Conservation (phyloP, 2,329 filamentous ascomycete genomes). For the Rachicladosporium sp. region DNA sequence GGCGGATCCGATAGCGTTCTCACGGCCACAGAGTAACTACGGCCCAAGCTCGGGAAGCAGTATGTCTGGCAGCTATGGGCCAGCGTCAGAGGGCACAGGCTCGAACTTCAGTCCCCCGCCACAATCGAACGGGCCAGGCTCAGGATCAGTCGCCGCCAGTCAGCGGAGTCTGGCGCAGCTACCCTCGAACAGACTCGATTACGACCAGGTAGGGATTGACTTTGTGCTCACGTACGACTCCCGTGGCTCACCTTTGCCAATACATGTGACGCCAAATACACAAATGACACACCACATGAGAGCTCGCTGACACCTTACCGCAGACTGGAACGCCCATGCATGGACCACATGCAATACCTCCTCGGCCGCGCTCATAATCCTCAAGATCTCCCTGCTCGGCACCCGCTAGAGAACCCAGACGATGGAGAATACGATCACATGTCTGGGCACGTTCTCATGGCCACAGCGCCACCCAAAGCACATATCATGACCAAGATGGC, state of each 20-base stretch:
- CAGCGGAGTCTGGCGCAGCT: slow-evolving; percentile 25
- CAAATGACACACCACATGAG: too few relatives aligned
- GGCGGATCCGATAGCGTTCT: slow-evolving; percentile 25
- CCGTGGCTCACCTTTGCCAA: slow-evolving; percentile 13
- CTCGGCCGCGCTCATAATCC: slow-evolving; percentile 44
- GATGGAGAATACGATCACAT: slow-evolving; percentile 51
- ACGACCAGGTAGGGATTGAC: slow-evolving; percentile 76
- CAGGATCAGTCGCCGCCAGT: slow-evolving; percentile 13
- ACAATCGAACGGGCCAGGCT: too few relatives aligned
- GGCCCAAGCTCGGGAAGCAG: slow-evolving; percentile 40
- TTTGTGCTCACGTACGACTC: slow-evolving; percentile 76
- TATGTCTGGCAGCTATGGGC: slow-evolving; percentile 50
- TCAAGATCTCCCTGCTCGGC: slow-evolving; percentile 24
- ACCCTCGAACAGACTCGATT: slow-evolving; percentile 43
- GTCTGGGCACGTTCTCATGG: slow-evolving; percentile 81
- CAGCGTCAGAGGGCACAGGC: slow-evolving; percentile 33
- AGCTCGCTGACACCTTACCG: slow-evolving; percentile 1
- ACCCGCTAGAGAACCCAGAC: slow-evolving; percentile 29
- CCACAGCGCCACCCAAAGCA: slow-evolving; percentile 66
- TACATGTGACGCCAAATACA: too few relatives aligned
- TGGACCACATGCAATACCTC: slow-evolving; percentile 76
- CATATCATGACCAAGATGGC: slow-evolving; percentile 45
- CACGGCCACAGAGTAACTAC: slow-evolving; percentile 24
- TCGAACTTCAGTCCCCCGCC: slow-evolving; percentile 34
- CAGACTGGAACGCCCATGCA: slow-evolving; percentile 85